Evolutionary conservation across 768 basidiomycete genomes (phyloP).

Genomic region (Calocybe indica): DNA sequence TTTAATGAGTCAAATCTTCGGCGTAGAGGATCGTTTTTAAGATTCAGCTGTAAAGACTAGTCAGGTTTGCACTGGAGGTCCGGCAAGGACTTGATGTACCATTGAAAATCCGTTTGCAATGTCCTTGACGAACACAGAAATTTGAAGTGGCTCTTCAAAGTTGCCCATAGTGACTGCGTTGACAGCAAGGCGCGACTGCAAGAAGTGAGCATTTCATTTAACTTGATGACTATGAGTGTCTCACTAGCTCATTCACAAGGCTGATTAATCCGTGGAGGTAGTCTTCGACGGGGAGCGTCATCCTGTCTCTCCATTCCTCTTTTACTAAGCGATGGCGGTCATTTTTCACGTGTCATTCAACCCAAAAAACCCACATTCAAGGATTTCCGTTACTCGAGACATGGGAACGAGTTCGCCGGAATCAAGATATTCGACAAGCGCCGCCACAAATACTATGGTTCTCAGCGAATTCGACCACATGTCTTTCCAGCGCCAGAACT

Average conservation of each 20-base stretch:
- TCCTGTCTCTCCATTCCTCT: conserved; percentile 62
- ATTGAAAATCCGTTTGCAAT: conserved; percentile 81
- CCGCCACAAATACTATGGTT: conserved; percentile 58
- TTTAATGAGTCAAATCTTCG: conserved; percentile 78
- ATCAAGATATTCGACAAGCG: conserved; percentile 60
- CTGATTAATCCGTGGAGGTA: conserved; percentile 78
- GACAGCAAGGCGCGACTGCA: conserved; percentile 70
- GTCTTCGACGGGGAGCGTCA: conserved; percentile 65
- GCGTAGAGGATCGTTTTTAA: conserved; percentile 74
- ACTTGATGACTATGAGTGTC: conserved; percentile 12
- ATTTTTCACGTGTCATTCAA: too few species aligned
- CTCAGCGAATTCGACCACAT: conserved; percentile 74
- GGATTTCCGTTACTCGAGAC: conserved; percentile 38
- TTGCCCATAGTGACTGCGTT: conserved; percentile 81
- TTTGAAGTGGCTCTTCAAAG: conserved; percentile 72
- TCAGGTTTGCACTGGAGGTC: not conserved
- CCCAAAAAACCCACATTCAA: conserved; percentile 54
- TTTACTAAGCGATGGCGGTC: conserved; percentile 40
- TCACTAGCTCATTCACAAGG: conserved; percentile 75
- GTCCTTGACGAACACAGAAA: conserved; percentile 76
- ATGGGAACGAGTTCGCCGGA: conserved; percentile 55
- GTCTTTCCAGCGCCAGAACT: conserved; percentile 83
- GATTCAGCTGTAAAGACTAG: conserved; percentile 49
- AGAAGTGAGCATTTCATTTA: not conserved
- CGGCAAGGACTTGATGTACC: conserved; percentile 32